phyloP scores from a whole-genome alignment of 2,329 filamentous ascomycete species.

The Scedosporium aurantiacum region DNA sequence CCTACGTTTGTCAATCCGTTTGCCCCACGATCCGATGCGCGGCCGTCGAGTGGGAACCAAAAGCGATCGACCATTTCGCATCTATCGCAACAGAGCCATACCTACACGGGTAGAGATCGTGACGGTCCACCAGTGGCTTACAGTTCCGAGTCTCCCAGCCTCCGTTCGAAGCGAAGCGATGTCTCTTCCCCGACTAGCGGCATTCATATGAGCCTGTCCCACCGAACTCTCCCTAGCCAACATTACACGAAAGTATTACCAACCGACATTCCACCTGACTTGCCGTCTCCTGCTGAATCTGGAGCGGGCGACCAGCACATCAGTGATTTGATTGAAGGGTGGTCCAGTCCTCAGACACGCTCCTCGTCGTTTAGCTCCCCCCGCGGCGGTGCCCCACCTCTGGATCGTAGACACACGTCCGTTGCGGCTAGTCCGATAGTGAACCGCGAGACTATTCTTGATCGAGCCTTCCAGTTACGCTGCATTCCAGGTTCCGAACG shows the following conservation, averaged over 20 bases:
- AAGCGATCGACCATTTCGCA: conserved; percentile 32
- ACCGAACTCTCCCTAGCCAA: conserved; percentile 24
- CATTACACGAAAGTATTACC: conserved; percentile 42
- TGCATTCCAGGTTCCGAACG: conserved; percentile 50
- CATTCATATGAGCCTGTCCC: conserved; percentile 28
- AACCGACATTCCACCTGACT: conserved; percentile 40
- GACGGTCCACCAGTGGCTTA: conserved; percentile 40
- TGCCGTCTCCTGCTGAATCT: conserved; percentile 44
- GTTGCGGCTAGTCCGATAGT: conserved; percentile 36
- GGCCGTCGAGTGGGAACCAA: conserved; percentile 34
- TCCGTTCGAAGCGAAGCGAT: conserved; percentile 52
- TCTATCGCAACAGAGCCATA: conserved; percentile 17
- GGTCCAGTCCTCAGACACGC: conserved; percentile 43
- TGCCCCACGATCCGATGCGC: conserved; percentile 17
- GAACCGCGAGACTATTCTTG: conserved; percentile 54
- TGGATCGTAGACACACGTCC: conserved; percentile 27
- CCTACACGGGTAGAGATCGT: conserved; percentile 30
- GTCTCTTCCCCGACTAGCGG: conserved; percentile 46
- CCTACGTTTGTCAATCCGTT: conserved; percentile 46
- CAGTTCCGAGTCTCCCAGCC: conserved; percentile 46
- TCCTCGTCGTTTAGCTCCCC: conserved; percentile 49
- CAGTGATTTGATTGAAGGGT: conserved; percentile 48
- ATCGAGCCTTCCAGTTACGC: conserved; percentile 53
- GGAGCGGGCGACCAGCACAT: conserved; percentile 37
- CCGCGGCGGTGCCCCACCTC: conserved; percentile 40